These are phyloP conservation scores for Hippophae gyantsensis DNA, from an alignment of 306 rosid species.

Conservation along the genomic window DNA sequence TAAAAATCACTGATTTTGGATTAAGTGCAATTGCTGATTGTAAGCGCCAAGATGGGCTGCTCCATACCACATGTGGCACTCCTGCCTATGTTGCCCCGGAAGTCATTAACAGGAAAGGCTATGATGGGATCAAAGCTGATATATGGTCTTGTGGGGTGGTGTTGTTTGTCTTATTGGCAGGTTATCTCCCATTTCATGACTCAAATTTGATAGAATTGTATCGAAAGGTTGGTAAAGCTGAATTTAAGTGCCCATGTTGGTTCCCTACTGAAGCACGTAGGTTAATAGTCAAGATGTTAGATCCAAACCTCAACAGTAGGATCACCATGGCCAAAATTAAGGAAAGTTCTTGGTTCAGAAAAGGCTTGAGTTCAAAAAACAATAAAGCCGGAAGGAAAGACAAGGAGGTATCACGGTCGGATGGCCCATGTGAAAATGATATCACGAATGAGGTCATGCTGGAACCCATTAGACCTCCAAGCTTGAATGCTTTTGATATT, in stretches of 20 bases:
- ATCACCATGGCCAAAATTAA: slow-evolving; percentile 11
- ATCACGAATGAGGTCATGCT: background rate
- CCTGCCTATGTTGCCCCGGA: slow-evolving; percentile 23
- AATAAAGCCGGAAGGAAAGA: background rate
- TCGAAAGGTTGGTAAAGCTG: slow-evolving; percentile 16
- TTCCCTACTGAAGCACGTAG: slow-evolving; percentile 13
- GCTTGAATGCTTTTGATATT: slow-evolving; percentile 16
- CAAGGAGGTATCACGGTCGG: slow-evolving; percentile 2
- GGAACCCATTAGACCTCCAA: slow-evolving; percentile 14
- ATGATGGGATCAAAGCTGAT: slow-evolving; percentile 20
- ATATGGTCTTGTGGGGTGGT: slow-evolving; percentile 21
- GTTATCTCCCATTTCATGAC: slow-evolving; percentile 20
- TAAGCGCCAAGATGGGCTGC: slow-evolving; percentile 16
- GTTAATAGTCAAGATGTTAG: slow-evolving; percentile 7
- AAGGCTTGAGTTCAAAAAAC: slow-evolving; percentile 10
- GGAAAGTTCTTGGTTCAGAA: slow-evolving; percentile 17
- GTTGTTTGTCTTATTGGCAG: slow-evolving; percentile 11
- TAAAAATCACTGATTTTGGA: slow-evolving; percentile 17
- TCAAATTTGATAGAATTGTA: slow-evolving; percentile 15
- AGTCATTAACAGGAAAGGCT: slow-evolving; percentile 19
- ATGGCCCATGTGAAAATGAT: background rate
- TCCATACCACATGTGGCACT: slow-evolving; percentile 20
- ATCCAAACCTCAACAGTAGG: slow-evolving; percentile 13
- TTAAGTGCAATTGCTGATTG: slow-evolving; percentile 14
- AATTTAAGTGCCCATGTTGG: slow-evolving; percentile 17